Conservation (phyloP, 2,329 filamentous ascomycete species). For the Diaporthe sp. region DNA sequence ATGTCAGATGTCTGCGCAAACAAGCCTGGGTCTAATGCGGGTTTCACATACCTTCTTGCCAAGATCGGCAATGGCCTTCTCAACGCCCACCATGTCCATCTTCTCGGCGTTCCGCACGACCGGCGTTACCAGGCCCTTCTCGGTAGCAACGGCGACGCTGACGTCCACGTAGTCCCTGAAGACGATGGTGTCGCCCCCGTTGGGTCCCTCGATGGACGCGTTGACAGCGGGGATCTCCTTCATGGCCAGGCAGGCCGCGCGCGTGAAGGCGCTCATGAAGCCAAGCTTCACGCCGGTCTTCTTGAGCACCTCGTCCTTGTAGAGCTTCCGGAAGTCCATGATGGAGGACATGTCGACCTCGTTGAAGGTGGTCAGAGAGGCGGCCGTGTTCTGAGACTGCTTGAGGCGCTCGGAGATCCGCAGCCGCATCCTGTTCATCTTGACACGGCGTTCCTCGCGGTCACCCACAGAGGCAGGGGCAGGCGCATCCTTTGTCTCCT, state of each 20-base stretch:
- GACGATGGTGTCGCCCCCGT: conserved; percentile 96
- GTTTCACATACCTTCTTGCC: conserved; percentile 84
- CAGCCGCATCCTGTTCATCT: conserved; percentile 99
- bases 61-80: conserved; percentile 92
- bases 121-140: conserved; percentile 96
- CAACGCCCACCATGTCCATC: conserved; percentile 89
- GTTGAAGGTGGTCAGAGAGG: conserved; percentile 97
- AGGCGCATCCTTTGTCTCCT: conserved; percentile 56
- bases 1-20: not conserved
- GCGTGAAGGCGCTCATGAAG: conserved; percentile 99
- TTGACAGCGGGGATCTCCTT: conserved; percentile 95
- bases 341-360: conserved; percentile 99
- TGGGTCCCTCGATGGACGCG: conserved; percentile 95
- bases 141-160: conserved; percentile 95
- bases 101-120: conserved; percentile 94
- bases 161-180: conserved; percentile 99
- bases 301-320: conserved; percentile 97
- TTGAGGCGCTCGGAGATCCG: conserved; percentile 98
- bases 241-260: conserved; percentile 91
- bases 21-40: not conserved
- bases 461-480: conserved; percentile 69
- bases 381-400: conserved; percentile 98
- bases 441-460: conserved; percentile 92
- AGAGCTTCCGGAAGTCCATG: conserved; percentile 96
- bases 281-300: conserved; percentile 97